Conservation (phyloP, 352 stramenopile species). For the Pythium biforme region DNA sequence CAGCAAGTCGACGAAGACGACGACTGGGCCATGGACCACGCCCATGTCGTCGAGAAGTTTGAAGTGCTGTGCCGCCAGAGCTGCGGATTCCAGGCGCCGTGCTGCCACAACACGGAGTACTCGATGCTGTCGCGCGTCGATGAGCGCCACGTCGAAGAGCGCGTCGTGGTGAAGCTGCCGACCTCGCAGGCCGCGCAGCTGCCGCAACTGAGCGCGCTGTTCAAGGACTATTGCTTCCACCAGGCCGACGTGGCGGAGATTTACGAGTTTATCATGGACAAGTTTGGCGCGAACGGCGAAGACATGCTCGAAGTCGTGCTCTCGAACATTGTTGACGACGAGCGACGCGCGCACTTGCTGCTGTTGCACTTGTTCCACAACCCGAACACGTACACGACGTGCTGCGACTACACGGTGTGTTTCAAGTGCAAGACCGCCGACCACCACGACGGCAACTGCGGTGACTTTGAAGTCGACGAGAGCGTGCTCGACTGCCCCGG, state of each 20-base stretch:
- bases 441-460: conserved; percentile 48
- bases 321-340: conserved; percentile 45
- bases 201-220: conserved; percentile 24
- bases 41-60: conserved; percentile 59
- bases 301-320: conserved; percentile 36
- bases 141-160: conserved; percentile 10
- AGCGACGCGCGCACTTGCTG: conserved; percentile 50
- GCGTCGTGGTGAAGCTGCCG: conserved; percentile 19
- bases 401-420: conserved; percentile 43
- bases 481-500: conserved; percentile 51
- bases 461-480: conserved; percentile 55
- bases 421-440: conserved; percentile 62
- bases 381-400: conserved; percentile 46
- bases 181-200: conserved; percentile 23
- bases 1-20: background rate
- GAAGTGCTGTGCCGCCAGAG: conserved; percentile 54
- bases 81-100: conserved; percentile 60
- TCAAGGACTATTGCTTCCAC: conserved; percentile 45
- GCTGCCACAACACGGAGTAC: conserved; percentile 58
- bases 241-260: conserved; percentile 27
- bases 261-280: conserved; percentile 35
- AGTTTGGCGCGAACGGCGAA: conserved; percentile 26
- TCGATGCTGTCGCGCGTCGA: conserved; percentile 40
- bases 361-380: conserved; percentile 44
- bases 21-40: conserved; percentile 31